Evolutionary conservation across 139 green algal genomes (phyloP).

Genomic region (Haematococcus lacustris): DNA sequence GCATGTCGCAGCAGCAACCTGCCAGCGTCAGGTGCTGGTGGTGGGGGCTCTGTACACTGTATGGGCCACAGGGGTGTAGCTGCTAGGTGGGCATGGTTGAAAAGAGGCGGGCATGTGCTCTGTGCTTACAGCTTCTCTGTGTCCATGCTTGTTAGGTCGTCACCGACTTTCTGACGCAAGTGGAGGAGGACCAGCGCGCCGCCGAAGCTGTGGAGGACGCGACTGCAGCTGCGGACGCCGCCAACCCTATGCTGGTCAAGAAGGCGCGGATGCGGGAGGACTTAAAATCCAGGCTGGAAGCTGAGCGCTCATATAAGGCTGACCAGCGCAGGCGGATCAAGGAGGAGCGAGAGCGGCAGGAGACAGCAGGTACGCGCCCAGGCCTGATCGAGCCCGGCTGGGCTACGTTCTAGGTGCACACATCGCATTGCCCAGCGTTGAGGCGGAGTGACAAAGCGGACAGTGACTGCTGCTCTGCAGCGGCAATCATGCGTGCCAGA

Average conservation of each 20-base stretch:
- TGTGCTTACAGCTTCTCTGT: background rate
- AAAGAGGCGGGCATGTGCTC: too few relatives aligned
- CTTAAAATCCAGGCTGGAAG: background rate
- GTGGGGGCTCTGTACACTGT: background rate
- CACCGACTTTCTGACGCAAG: conserved; percentile 22
- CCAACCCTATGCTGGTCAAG: background rate
- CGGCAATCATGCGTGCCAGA: background rate
- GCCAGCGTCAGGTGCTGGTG: background rate
- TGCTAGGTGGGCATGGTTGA: background rate
- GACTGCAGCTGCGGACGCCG: background rate
- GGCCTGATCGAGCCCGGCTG: too few relatives aligned
- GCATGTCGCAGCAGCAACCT: background rate
- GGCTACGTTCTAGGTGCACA: too few relatives aligned
- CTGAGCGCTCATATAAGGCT: background rate
- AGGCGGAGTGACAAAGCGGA: background rate
- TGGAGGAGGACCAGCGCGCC: conserved; percentile 13
- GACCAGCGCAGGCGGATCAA: background rate
- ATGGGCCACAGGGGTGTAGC: background rate
- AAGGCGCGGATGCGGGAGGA: background rate
- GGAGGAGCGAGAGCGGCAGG: background rate
- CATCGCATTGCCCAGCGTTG: too few relatives aligned
- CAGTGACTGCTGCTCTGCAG: background rate
- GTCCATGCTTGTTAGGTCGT: conserved; percentile 10
- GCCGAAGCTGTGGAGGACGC: background rate
- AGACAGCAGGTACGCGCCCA: too few relatives aligned